Percentiles rank a stretch among this genome's conserved stretches.
phyloP scores from a whole-genome alignment of 2,329 filamentous ascomycete genomes.

The Acrocalymma vagum region DNA sequence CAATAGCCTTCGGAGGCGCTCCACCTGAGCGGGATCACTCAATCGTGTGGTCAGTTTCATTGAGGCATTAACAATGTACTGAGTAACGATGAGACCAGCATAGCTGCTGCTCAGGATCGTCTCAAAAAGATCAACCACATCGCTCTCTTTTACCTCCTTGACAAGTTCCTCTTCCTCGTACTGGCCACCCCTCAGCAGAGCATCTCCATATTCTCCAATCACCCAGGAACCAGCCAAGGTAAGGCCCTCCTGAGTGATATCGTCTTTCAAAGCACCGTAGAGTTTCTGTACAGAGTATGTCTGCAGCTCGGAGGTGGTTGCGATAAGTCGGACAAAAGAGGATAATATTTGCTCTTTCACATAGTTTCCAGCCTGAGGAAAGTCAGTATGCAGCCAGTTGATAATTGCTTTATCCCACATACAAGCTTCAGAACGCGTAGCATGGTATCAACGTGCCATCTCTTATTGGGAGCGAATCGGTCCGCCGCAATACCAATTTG shows the following conservation, averaged over 20 bases:
- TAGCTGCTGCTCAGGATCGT: slow-evolving; percentile 95
- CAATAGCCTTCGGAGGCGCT: slow-evolving; percentile 82
- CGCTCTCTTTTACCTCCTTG: slow-evolving; percentile 81
- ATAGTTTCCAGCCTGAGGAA: slow-evolving; percentile 78
- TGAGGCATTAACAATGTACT: slow-evolving; percentile 94
- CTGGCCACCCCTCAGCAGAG: slow-evolving; percentile 85
- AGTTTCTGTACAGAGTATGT: slow-evolving; percentile 97
- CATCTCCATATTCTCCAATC: slow-evolving; percentile 95
- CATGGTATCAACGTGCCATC: slow-evolving; percentile 99
- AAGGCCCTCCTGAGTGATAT: slow-evolving; percentile 96
- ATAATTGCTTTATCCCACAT: slow-evolving; percentile 13
- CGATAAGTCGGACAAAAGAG: slow-evolving; percentile 94
- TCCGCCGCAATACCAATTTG: slow-evolving; percentile 98
- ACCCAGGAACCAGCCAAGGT: slow-evolving; percentile 96
- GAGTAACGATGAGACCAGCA: slow-evolving; percentile 86
- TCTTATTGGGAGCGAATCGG: slow-evolving; percentile 93
- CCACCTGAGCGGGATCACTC: slow-evolving; percentile 82
- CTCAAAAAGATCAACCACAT: slow-evolving; percentile 91
- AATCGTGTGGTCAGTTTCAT: slow-evolving; percentile 95
- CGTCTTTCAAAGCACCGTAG: slow-evolving; percentile 88
- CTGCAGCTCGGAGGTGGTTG: slow-evolving; percentile 91
- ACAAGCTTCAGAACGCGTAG: slow-evolving; percentile 85
- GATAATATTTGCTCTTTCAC: slow-evolving; percentile 98
- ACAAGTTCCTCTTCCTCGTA: slow-evolving; percentile 95
- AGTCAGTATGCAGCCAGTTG: slow-evolving; percentile 16